phyloP scores from a whole-genome alignment of 176 grass and related monocot genomes.

The Coix lacrymajobi region DNA sequence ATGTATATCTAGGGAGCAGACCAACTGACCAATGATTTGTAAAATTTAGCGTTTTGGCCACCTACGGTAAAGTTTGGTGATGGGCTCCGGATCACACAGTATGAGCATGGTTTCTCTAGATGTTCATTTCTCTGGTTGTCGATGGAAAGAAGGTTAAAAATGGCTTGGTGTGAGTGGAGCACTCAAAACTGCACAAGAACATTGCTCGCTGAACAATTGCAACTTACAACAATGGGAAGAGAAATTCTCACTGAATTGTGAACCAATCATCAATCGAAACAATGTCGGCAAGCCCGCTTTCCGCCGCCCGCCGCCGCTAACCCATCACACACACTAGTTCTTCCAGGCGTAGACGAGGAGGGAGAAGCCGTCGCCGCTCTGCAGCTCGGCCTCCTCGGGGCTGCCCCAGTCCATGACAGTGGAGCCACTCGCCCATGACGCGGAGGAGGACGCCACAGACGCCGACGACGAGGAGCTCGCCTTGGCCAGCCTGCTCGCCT shows the following conservation, averaged over 20 bases:
- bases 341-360: conserved; percentile 85
- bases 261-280: conserved; percentile 37
- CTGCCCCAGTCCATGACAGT: conserved; percentile 90
- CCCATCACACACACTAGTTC: conserved; percentile 9
- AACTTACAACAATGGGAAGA: conserved; percentile 48
- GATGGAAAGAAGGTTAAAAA: conserved; percentile 4
- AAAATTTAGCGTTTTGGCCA: conserved; percentile 15
- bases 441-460: conserved; percentile 49
- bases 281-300: conserved; percentile 13
- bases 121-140: conserved; percentile 3
- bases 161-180: conserved; percentile 23
- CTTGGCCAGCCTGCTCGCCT: conserved; percentile 35
- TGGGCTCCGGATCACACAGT: background rate
- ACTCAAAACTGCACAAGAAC: conserved; percentile 53
- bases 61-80: background rate
- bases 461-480: conserved; percentile 50
- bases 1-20: background rate
- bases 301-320: background rate
- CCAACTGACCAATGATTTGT: conserved; percentile 5
- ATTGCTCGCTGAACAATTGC: conserved; percentile 43
- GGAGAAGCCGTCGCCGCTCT: conserved; percentile 69
- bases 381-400: conserved; percentile 73
- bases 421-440: conserved; percentile 54
- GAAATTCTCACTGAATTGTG: conserved; percentile 23
- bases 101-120: background rate